Evolutionary conservation across 345 rosid genomes (phyloP), one percentile per base, ranked within the genome.

Genomic region (Gynandropsis gynandra): DNA sequence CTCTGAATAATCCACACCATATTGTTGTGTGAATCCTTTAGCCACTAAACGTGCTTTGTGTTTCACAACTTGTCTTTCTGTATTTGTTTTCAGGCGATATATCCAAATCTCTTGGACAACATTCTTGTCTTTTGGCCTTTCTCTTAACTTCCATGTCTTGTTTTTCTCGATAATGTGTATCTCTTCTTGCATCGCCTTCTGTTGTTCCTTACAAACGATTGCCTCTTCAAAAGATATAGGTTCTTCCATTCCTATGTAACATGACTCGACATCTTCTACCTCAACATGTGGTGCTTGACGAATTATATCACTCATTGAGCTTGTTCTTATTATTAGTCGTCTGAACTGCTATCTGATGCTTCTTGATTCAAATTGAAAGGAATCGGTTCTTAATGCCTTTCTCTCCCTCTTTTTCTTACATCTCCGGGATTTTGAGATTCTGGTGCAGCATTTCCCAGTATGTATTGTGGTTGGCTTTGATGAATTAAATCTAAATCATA

Each of bases 41-140:
- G n/a, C 39, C 6, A 50, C 54, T 31, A 50, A 13, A 9, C 53
- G 24, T 7, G 37, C 52, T 16, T 48, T 48, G 20, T 48, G 35
- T 16, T n/a, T 24, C 14, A 27, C 10, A 1, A 16, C 19, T 14
- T 7, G 7, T 0, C 53, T 38, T 5, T 3, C 33, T 29, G 40
- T 18, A 32, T 49, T 14, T 3, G n/a, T 14, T 7, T 49, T 42
- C 10, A 18, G 3, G 5, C 13, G n/a, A 17, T 12, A 42, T 4
- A 42, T 42, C 47, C 47, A 42, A 16, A n/a, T 42, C 16, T n/a
- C 47, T 4, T 13, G 3, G 3, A 42, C 13, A 14, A 42, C 21
- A 18, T 42, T 18, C 16, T 42, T 42, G 17, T 10, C 10, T 42
- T 42, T 13, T 42, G 47, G 47, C 14, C 13, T 42, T 13, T n/a